A percentile compares a stretch with the other conserved stretches of the same genome.
Conservation (phyloP, 2,329 filamentous ascomycete species). For the Tympanopsis confertula region DNA sequence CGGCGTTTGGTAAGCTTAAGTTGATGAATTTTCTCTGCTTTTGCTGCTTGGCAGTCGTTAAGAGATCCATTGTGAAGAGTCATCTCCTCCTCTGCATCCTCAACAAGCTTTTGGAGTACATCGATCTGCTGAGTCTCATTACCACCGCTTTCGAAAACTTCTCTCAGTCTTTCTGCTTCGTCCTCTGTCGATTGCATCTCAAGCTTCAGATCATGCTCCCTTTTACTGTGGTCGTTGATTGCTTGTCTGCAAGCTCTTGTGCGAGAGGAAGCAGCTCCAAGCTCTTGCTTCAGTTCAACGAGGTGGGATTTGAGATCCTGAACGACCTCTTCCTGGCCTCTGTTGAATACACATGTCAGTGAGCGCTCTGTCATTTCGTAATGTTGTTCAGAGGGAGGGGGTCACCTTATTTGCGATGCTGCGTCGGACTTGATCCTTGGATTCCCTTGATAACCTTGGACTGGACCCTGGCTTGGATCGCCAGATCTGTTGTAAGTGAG, state of each 20-base stretch:
- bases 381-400: too few relatives aligned
- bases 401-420: conserved; percentile 29
- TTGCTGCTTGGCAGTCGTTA: neutral
- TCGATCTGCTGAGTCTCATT: neutral
- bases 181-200: neutral
- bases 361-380: too few relatives aligned
- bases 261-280: neutral
- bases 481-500: conserved; percentile 7
- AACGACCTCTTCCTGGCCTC: neutral
- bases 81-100: neutral
- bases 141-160: neutral
- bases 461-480: neutral
- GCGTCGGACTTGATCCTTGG: conserved; percentile 47
- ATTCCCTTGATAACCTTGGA: conserved; percentile 25
- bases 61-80: neutral
- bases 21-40: too few relatives aligned
- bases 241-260: neutral
- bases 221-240: neutral
- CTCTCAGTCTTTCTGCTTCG: neutral
- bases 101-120: neutral
- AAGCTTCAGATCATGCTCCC: neutral
- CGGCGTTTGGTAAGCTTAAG: too few relatives aligned
- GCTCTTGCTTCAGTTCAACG: neutral
- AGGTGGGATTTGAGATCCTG: neutral
- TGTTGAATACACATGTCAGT: neutral